A percentile compares a stretch with the other conserved stretches of the same genome.
Evolutionary conservation across 148 eudicot genomes (phyloP).

Genomic region (Chenopodium formosanum): DNA sequence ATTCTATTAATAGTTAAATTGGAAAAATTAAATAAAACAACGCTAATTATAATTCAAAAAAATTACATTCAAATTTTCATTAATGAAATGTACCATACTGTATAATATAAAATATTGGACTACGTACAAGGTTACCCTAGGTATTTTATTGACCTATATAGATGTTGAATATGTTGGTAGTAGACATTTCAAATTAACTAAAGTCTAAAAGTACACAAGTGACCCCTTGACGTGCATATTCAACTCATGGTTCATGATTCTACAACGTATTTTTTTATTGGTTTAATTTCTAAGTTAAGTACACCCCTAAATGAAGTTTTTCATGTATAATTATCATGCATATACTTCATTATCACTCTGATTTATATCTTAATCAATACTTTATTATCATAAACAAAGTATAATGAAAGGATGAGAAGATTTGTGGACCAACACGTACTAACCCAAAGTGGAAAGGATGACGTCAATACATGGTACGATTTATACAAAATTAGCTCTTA

Average conservation of each 20-base stretch:
- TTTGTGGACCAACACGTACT: not conserved
- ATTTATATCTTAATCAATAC: not conserved
- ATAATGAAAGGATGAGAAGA: no score
- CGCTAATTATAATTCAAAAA: no score
- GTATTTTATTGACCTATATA: no score
- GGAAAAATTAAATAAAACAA: no score
- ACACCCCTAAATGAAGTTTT: constrained; percentile 28
- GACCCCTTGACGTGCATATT: not conserved
- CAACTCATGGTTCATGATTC: not conserved
- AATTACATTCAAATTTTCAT: no score
- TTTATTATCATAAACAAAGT: not conserved
- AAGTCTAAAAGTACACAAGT: constrained; percentile 1
- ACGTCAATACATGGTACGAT: constrained; percentile 17
- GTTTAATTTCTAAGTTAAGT: constrained; percentile 23
- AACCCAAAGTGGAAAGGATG: constrained; percentile 14
- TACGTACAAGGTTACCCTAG: no score
- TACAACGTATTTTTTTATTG: constrained; percentile 5
- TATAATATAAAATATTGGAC: no score
- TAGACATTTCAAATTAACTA: not conserved
- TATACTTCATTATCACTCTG: not conserved
- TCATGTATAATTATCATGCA: constrained; percentile 24
- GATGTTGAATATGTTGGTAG: no score
- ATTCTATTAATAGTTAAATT: no score
- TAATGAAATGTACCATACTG: no score
- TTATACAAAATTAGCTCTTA: not conserved